Conservation (phyloP, 306 rosid genomes). For the Vigna radiata region DNA sequence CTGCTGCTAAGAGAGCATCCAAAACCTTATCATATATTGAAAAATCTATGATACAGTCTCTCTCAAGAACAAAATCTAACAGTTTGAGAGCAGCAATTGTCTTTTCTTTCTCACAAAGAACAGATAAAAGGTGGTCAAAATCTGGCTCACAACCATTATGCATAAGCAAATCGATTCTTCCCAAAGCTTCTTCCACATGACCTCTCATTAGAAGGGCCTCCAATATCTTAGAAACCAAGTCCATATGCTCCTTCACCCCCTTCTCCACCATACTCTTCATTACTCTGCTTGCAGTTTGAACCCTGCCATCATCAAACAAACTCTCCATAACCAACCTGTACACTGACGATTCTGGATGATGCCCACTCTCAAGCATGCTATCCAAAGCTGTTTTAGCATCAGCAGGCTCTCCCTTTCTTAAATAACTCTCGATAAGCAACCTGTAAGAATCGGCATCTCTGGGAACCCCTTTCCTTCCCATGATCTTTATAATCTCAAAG, state of each 20-base stretch:
- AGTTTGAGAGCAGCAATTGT: constrained; percentile 89
- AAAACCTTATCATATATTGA: constrained; percentile 84
- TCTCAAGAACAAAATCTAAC: constrained; percentile 82
- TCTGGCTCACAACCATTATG: constrained; percentile 63
- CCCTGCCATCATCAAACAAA: constrained; percentile 86
- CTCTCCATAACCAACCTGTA: constrained; percentile 76
- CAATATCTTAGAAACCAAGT: constrained; percentile 79
- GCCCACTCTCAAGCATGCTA: constrained; percentile 86
- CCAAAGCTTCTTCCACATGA: constrained; percentile 91
- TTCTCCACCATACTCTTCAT: constrained; percentile 93
- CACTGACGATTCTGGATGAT: constrained; percentile 68
- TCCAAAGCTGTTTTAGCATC: constrained; percentile 89
- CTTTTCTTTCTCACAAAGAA: constrained; percentile 83
- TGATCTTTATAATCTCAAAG: constrained; percentile 80
- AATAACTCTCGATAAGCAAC: constrained; percentile 79
- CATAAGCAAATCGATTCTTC: constrained; percentile 78
- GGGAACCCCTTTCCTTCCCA: constrained; percentile 80
- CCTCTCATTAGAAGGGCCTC: constrained; percentile 91
- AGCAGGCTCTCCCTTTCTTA: constrained; percentile 88
- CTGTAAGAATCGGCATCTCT: constrained; percentile 73
- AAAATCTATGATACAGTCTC: constrained; percentile 63
- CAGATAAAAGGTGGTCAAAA: constrained; percentile 64
- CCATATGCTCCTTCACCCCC: constrained; percentile 82
- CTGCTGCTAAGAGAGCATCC: constrained; percentile 73
- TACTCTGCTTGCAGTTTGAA: constrained; percentile 93